Base-by-base conservation (phyloP, 805 yeast species). In the Sporopachydermia lactativora region DNA sequence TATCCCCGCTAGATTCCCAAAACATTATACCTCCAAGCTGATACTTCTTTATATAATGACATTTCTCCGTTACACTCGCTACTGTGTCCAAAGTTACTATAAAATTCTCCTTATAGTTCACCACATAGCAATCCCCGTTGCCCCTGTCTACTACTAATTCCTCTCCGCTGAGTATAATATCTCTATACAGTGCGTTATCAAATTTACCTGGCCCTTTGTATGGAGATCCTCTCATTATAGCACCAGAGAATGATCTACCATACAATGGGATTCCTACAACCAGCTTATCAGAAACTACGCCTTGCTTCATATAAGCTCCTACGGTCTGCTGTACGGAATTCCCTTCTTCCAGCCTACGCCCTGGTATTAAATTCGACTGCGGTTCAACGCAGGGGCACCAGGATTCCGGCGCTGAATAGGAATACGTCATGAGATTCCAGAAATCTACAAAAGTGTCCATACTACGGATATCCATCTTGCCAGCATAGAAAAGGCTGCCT, bases 371-470 rank as follows among this genome's bases (percentile, higher is more conserved):
- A 57, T 85, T 84, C 3, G 92, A 74, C 44, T 84, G 96, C 52
- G 73, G 80, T 2, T 70, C 78, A 0, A 79, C 71, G 2, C 38
- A 47, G 0, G 55, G 50, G 1, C 83, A 75, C 94, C 95, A 84
- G 5, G 71, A 64, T 24, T 24, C 31, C 8, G 31, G 31, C 0
- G 96, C 97, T 1, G 77, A 61, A 49, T 77, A 81, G 55, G 92
- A 97, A 56, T 92, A 89, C 15, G 92, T 75, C 97, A 89, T 89
- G 43, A 92, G 55, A 54, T 89, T 88, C 81, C 88, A 86, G 48
- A 74, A 73, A 15, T 74, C 62, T 14, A 92, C 52, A 48, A 67
- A 66, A 17, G 54, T 52, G 47, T 79, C 78, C 70, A 89, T 67
- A n/a, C 66, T 67, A 1, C 46, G 39, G 1, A 86, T 50, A 3